phyloP scores from a whole-genome alignment of 768 basidiomycete species.

The Crucibulum laeve region DNA sequence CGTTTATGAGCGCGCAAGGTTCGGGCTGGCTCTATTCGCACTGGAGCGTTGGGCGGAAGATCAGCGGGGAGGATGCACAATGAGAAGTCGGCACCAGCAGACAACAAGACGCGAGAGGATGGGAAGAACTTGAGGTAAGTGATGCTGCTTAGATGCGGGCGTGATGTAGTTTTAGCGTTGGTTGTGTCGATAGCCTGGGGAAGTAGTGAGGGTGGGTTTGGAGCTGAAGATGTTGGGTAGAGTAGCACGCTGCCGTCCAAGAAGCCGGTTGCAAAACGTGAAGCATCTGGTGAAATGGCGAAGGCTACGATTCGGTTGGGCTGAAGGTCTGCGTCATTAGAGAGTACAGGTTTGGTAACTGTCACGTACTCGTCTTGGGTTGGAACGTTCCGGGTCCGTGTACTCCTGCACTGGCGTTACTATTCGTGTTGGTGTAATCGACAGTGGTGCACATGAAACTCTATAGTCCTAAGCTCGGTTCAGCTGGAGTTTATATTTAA shows the following conservation, averaged over 20 bases:
- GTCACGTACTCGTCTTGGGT: constrained; percentile 33
- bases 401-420: constrained; percentile 49
- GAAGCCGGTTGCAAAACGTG: constrained; percentile 57
- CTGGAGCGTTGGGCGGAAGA: constrained; percentile 19
- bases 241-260: constrained; percentile 55
- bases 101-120: constrained; percentile 66
- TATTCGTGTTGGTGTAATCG: constrained; percentile 43
- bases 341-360: not conserved
- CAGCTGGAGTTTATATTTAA: not conserved
- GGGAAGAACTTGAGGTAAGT: constrained; percentile 63
- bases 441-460: constrained; percentile 43
- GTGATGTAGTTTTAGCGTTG: constrained; percentile 25
- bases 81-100: constrained; percentile 64
- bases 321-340: constrained; percentile 13
- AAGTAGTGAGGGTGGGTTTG: constrained; percentile 10
- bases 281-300: constrained; percentile 54
- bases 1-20: constrained; percentile 64
- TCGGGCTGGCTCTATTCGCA: constrained; percentile 48
- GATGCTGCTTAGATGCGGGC: constrained; percentile 49
- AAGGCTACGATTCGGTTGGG: constrained; percentile 61
- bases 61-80: constrained; percentile 64
- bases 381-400: constrained; percentile 38
- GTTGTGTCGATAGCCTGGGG: constrained; percentile 19
- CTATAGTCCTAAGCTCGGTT: constrained; percentile 27
- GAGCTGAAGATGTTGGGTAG: constrained; percentile 30